A percentile compares a stretch with the other conserved stretches of the same genome.
Conservation (phyloP, 805 yeast species). For the Wickerhamiella bombiphila region DNA sequence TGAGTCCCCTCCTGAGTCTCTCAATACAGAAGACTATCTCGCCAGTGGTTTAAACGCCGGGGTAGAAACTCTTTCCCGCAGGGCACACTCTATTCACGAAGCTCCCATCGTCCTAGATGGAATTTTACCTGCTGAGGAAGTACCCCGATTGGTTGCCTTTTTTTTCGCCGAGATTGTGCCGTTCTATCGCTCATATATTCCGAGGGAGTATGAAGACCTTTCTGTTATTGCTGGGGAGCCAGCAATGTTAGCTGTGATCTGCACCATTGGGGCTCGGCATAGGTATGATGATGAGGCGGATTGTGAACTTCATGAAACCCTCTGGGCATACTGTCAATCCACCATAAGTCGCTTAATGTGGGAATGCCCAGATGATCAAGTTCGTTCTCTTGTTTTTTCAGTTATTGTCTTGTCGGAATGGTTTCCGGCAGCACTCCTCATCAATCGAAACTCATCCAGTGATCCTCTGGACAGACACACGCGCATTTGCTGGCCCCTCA, state of each 20-base stretch:
- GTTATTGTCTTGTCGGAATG: constrained; percentile 3
- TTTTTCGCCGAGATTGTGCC: constrained; percentile 8
- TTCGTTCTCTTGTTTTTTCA: constrained; percentile 6
- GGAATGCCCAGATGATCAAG: constrained; percentile 7
- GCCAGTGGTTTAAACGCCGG: neutral
- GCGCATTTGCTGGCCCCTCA: constrained; percentile 86
- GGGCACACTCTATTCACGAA: too few species aligned
- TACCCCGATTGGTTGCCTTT: constrained; percentile 2
- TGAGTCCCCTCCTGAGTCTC: neutral
- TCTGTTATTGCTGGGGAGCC: constrained; percentile 6
- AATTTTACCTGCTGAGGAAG: constrained; percentile 4
- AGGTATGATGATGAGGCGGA: constrained; percentile 1
- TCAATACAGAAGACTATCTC: neutral
- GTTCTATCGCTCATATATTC: constrained; percentile 6
- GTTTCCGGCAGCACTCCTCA: constrained; percentile 5
- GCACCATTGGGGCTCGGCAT: constrained; percentile 7
- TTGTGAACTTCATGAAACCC: constrained; percentile 5
- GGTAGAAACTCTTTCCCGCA: neutral
- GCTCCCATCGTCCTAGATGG: constrained; percentile 7
- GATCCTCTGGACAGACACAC: constrained; percentile 6
- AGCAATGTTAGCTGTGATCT: constrained; percentile 7
- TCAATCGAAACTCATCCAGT: neutral
- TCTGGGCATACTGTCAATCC: constrained; percentile 6
- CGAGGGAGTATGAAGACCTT: constrained; percentile 7
- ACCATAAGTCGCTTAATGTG: constrained; percentile 5